Conservation (phyloP, 139 green algal species). For the Coelastrella sp. region DNA sequence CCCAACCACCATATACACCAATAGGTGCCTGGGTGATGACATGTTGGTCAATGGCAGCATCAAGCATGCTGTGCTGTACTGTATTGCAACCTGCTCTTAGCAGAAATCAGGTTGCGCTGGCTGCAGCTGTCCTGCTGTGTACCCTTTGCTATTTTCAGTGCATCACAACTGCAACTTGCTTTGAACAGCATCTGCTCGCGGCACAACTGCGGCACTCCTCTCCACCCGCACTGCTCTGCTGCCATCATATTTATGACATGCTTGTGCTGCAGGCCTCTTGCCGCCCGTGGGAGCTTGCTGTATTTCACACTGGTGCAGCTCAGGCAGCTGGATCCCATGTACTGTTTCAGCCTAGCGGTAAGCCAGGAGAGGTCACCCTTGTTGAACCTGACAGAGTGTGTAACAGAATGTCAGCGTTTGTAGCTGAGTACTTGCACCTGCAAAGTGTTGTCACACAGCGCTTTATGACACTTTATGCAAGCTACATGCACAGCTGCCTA, state of each 20-base stretch:
- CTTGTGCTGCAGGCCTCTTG: slow-evolving; percentile 62
- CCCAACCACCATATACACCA: no score
- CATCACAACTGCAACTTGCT: no score
- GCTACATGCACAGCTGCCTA: background rate
- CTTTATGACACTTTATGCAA: background rate
- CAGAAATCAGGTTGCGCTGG: no score
- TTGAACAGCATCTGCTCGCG: no score
- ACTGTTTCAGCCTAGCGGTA: slow-evolving; percentile 78
- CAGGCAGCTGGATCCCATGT: slow-evolving; percentile 80
- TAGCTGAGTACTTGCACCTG: background rate
- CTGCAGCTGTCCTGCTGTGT: no score
- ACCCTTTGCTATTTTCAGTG: no score
- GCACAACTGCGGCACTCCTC: no score
- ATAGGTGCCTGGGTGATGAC: no score
- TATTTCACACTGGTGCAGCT: slow-evolving; percentile 79
- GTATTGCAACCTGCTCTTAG: no score
- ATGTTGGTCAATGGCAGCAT: no score
- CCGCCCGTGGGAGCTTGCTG: slow-evolving; percentile 66
- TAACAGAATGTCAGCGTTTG: background rate
- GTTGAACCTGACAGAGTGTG: background rate
- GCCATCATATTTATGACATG: background rate
- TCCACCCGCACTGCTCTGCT: no score
- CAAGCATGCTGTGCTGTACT: no score
- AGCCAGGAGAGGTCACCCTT: background rate
- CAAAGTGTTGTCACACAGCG: background rate